A percentile compares a stretch with the other conserved stretches of the same genome.
Conservation (phyloP, 805 yeast genomes). For the Lipomyces sp. region DNA sequence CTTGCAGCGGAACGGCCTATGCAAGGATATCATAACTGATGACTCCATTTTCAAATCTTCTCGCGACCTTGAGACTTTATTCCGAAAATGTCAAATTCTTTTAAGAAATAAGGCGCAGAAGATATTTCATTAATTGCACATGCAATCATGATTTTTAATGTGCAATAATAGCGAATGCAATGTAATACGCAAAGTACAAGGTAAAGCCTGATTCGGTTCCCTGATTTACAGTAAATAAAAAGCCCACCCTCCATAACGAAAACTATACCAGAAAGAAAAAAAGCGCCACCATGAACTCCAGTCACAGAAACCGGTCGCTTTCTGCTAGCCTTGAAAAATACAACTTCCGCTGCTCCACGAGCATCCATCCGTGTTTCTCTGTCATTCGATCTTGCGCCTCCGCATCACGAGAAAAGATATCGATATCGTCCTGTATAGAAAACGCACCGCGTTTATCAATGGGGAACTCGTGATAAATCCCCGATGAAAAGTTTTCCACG, state of each 20-base stretch:
- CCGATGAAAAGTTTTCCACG: background rate
- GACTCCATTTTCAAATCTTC: no score
- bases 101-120: background rate
- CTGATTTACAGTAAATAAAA: background rate
- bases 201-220: background rate
- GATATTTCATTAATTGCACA: background rate
- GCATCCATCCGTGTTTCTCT: conserved; percentile 7
- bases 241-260: no score
- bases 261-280: no score
- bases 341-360: background rate
- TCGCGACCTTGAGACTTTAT: no score
- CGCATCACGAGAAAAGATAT: background rate
- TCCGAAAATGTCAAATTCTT: background rate
- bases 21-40: no score
- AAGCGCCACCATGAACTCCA: no score
- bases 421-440: conserved; percentile 10
- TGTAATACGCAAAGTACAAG: no score
- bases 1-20: no score
- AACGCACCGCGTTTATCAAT: conserved; percentile 10
- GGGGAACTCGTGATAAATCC: no score
- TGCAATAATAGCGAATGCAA: background rate
- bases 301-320: no score
- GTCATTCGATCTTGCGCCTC: background rate
- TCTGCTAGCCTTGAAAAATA: conserved; percentile 6
- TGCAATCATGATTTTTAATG: background rate